Percentiles rank a stretch among this genome's conserved stretches.
Evolutionary conservation across 148 eudicot genomes (phyloP).

Genomic region (Rhododendron henanense): DNA sequence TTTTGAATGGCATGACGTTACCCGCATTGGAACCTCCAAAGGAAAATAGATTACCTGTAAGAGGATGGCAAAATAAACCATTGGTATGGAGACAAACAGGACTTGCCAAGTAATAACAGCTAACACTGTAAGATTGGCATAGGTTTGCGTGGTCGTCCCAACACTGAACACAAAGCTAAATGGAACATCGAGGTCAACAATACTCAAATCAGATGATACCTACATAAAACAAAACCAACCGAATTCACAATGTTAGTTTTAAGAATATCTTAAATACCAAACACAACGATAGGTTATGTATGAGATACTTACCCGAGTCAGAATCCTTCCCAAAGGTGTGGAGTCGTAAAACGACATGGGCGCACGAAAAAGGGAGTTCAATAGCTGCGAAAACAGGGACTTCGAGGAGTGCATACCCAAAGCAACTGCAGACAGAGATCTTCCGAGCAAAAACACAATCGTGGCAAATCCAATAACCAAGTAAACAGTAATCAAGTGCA

Average conservation of each 20-base stretch:
- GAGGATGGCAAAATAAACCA: constrained; percentile 54
- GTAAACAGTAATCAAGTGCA: constrained; percentile 65
- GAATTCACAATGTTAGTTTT: background rate
- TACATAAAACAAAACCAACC: constrained; percentile 14
- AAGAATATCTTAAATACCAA: background rate
- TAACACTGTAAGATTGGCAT: constrained; percentile 58
- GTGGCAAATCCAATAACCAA: constrained; percentile 55
- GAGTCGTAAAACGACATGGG: constrained; percentile 95
- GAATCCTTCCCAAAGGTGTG: constrained; percentile 88
- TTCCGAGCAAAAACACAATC: constrained; percentile 38
- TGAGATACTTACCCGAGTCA: constrained; percentile 58
- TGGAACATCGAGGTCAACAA: constrained; percentile 76
- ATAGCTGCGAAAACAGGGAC: constrained; percentile 61
- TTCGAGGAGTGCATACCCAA: constrained; percentile 74
- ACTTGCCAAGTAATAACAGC: constrained; percentile 89
- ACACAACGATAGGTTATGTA: background rate
- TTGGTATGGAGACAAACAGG: constrained; percentile 73
- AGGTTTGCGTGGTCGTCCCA: constrained; percentile 57
- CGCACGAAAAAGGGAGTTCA: constrained; percentile 73
- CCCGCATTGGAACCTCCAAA: background rate
- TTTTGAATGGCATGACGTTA: background rate
- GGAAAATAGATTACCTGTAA: constrained; percentile 56
- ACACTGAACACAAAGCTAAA: constrained; percentile 54
- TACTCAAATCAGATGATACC: constrained; percentile 86
- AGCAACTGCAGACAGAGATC: constrained; percentile 52